Evolutionary conservation across 805 yeast genomes (phyloP).

Genomic region (Zygosaccharomyces siamensis): DNA sequence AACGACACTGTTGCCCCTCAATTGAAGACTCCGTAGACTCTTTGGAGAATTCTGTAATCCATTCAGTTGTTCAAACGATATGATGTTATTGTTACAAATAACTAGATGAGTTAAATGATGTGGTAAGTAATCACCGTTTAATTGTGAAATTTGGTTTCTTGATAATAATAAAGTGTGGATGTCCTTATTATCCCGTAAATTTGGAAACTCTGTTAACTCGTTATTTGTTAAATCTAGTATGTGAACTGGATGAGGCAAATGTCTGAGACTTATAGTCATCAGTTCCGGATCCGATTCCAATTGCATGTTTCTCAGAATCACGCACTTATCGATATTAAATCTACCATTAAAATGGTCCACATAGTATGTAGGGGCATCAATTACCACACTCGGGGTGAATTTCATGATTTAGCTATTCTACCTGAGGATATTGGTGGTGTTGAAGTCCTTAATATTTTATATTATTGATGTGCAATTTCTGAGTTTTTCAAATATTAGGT

Average conservation of each 20-base stretch:
- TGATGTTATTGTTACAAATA: constrained; percentile 49
- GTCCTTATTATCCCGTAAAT: constrained; percentile 42
- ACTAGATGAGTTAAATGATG: constrained; percentile 43
- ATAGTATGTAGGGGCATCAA: constrained; percentile 47
- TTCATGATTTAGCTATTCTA: constrained; percentile 39
- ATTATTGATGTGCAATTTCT: background rate
- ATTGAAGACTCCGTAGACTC: constrained; percentile 44
- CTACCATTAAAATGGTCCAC: constrained; percentile 37
- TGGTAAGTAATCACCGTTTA: constrained; percentile 34
- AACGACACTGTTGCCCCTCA: constrained; percentile 58
- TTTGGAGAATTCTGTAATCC: constrained; percentile 39
- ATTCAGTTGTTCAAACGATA: constrained; percentile 44
- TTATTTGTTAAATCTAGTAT: constrained; percentile 75
- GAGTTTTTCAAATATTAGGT: constrained; percentile 2
- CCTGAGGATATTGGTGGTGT: background rate
- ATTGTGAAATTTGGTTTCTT: constrained; percentile 51
- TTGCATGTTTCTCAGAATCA: constrained; percentile 31
- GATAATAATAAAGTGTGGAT: constrained; percentile 52
- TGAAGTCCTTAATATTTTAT: background rate
- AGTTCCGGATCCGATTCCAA: constrained; percentile 42
- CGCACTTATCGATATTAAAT: constrained; percentile 26
- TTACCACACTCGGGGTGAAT: constrained; percentile 47
- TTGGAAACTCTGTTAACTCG: constrained; percentile 51
- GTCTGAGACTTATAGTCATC: constrained; percentile 38
- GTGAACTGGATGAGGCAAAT: constrained; percentile 44